Evolutionary conservation across 2,329 filamentous ascomycete genomes (phyloP).

Genomic region (Microdochium nivale): DNA sequence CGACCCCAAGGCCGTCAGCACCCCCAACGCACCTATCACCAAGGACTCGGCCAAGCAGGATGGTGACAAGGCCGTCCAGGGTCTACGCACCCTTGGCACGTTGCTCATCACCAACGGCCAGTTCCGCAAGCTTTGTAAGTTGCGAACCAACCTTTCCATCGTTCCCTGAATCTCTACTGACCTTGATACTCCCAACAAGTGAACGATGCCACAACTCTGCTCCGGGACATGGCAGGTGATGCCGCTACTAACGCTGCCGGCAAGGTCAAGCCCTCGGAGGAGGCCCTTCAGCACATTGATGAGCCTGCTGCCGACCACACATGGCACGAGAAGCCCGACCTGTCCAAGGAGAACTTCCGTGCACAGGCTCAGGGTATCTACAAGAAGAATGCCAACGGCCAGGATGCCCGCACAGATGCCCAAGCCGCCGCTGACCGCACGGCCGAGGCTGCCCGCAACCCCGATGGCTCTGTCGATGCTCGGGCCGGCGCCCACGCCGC

Average conservation of each 20-base stretch:
- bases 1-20: constrained; percentile 49
- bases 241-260: constrained; percentile 71
- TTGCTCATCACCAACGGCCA: constrained; percentile 93
- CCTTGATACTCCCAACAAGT: too few species aligned
- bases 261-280: constrained; percentile 68
- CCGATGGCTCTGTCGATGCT: constrained; percentile 13
- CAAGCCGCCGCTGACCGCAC: constrained; percentile 47
- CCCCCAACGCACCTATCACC: constrained; percentile 59
- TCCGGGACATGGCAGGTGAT: constrained; percentile 89
- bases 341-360: constrained; percentile 63
- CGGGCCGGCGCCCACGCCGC: constrained; percentile 16
- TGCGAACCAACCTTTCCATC: too few species aligned
- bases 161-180: too few species aligned
- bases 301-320: constrained; percentile 80
- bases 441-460: constrained; percentile 28
- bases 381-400: constrained; percentile 24
- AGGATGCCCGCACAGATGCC: constrained; percentile 37
- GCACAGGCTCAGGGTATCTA: constrained; percentile 58
- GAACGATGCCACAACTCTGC: constrained; percentile 68
- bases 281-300: constrained; percentile 70
- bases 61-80: constrained; percentile 73
- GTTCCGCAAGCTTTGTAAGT: constrained; percentile 80
- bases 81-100: constrained; percentile 78
- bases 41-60: constrained; percentile 77
- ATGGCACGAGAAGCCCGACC: constrained; percentile 81